A percentile compares a stretch with the other conserved stretches of the same genome.
Conservation (phyloP, 805 yeast genomes). For the Cyberlindnera misumaiensis region DNA sequence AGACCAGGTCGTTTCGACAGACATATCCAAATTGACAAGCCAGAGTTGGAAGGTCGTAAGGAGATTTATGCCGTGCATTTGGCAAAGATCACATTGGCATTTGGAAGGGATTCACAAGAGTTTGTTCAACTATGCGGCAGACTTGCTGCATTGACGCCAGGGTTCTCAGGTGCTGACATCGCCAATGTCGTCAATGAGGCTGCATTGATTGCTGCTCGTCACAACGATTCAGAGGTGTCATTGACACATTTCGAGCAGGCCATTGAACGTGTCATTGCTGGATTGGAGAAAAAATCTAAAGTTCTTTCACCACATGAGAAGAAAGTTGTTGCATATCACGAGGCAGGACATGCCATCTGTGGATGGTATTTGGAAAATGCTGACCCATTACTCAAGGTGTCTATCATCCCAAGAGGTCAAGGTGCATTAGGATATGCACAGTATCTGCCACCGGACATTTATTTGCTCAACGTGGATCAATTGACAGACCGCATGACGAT, state of each 20-base stretch:
- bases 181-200: slow-evolving; percentile 97
- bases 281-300: slow-evolving; percentile 84
- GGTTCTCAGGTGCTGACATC: slow-evolving; percentile 97
- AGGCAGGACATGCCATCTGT: slow-evolving; percentile 98
- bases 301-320: slow-evolving; percentile 82
- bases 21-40: slow-evolving; percentile 85
- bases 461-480: slow-evolving; percentile 69
- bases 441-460: slow-evolving; percentile 89
- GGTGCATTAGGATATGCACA: slow-evolving; percentile 98
- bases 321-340: slow-evolving; percentile 90
- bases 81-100: slow-evolving; percentile 55
- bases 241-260: slow-evolving; percentile 88
- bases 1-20: slow-evolving; percentile 98
- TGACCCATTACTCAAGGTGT: slow-evolving; percentile 90
- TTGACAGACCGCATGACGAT: slow-evolving; percentile 87
- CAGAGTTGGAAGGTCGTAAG: slow-evolving; percentile 92
- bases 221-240: slow-evolving; percentile 60
- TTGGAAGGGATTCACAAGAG: slow-evolving; percentile 33
- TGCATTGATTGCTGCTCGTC: slow-evolving; percentile 93
- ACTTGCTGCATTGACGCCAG: slow-evolving; percentile 94
- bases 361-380: slow-evolving; percentile 93
- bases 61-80: slow-evolving; percentile 88
- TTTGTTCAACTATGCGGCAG: slow-evolving; percentile 67
- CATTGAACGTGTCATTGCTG: slow-evolving; percentile 95
- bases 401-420: slow-evolving; percentile 94